Evolutionary conservation across 1,284 basidiomycete genomes (phyloP), one percentile per base, ranked within the genome.

Genomic region (Sanghuangporus weigelae): DNA sequence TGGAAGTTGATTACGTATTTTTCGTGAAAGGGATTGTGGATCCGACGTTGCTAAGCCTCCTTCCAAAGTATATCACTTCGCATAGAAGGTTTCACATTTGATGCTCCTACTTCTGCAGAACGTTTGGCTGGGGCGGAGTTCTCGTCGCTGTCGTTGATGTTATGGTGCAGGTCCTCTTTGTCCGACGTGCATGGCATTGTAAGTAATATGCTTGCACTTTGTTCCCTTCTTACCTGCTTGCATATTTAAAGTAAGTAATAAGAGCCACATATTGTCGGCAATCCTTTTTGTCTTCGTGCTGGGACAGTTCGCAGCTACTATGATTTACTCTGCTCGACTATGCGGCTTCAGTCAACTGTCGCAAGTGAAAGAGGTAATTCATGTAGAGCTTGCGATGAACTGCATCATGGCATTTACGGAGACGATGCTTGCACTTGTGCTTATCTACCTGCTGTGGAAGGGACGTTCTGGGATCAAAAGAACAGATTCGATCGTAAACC

Each of bases 291-390:
- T 16, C 23, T 19, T 12, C 3, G 31, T 59, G 7, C 10, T n/a
- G n/a, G 57, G 19, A 8, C 39, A 48, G 21, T 19, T 63, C 26
- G 19, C 31, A 7, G 4, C 36, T 23, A 48, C 7, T 12, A 10
- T 50, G 14, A 16, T 35, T n/a, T 48, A 21, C 67, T 71, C 70
- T 68, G 67, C 31, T 19, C 21, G 38, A 7, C n/a, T 44, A 3
- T 53, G 7, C 6, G 14, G 14, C n/a, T 42, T 58, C 11, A 40
- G 19, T 46, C 23, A 36, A 16, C 14, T 31, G 3, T 19, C 14
- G 1, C 21, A 50, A 19, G 7, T 49, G 19, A 16, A 23, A n/a
- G 70, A 70, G 93, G 74, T 6, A n/a, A n/a, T 90, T 94, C 21
- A 95, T 95, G 6, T 46, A 12, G 26, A 26, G 36, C 35, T n/a